phyloP scores from a whole-genome alignment of 345 rosid species.

The Moringa oleifera region DNA sequence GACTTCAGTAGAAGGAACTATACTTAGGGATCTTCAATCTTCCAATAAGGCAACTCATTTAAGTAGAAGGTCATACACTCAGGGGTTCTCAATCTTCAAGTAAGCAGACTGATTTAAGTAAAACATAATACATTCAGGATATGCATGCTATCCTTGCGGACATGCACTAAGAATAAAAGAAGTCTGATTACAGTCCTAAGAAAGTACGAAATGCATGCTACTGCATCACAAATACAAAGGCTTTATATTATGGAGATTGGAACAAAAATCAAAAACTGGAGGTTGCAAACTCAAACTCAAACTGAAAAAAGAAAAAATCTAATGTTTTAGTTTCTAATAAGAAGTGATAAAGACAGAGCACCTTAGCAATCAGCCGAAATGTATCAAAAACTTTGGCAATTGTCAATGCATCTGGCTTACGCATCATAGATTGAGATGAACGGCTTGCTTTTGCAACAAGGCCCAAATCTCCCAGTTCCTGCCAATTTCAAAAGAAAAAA shows the following conservation, averaged over 20 bases:
- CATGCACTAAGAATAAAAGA: not conserved
- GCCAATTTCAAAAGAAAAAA: conserved; percentile 19
- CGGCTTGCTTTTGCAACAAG: conserved; percentile 95
- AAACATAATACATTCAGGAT: not conserved
- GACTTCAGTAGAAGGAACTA: too few relatives aligned
- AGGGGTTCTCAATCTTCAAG: too few relatives aligned
- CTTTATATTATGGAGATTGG: too few relatives aligned
- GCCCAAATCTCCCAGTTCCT: conserved; percentile 90
- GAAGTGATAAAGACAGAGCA: conserved; percentile 11
- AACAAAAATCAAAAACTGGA: too few relatives aligned
- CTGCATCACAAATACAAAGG: too few relatives aligned
- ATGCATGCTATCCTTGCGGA: not conserved
- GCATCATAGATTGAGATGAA: conserved; percentile 85
- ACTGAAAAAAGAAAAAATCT: not conserved
- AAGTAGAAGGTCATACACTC: not conserved
- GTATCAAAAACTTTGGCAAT: conserved; percentile 70
- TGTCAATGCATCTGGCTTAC: conserved; percentile 79
- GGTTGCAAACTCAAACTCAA: too few relatives aligned
- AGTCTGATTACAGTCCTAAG: not conserved
- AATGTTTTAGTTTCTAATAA: too few relatives aligned
- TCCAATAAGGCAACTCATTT: too few relatives aligned
- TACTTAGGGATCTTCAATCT: too few relatives aligned
- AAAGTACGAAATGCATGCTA: too few relatives aligned
- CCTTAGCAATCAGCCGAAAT: conserved; percentile 88
- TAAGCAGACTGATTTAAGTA: not conserved